Evolutionary conservation across 768 basidiomycete species (phyloP), one percentile per base, ranked within the genome.

Genomic region (Serendipita vermifera): DNA sequence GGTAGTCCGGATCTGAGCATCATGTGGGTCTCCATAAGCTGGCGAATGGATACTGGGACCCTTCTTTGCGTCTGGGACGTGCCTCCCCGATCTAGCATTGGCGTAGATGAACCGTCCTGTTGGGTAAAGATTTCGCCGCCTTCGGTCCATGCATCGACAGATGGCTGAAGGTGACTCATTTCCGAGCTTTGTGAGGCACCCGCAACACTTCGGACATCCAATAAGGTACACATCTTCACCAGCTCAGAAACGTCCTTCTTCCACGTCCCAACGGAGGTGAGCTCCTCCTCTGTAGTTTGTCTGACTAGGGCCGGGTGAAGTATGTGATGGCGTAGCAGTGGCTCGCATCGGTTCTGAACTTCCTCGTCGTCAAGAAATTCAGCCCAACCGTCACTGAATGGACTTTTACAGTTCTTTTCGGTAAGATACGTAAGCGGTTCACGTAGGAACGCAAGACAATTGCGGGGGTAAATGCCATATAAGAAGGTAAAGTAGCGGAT

Each of bases 381-480:
- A 51, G 77, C 75, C 91, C 91, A 93, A 33, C 72, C 73, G 39
- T 81, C 73, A n/a, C 72, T 71, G 62, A 84, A 88, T 1, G 85
- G 79, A 51, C 78, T 77, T 43, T 75, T 68, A 33, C 77, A 68
- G 3, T 65, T 64, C 61, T 70, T 75, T 24, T 77, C 74, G 5
- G 65, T 67, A 15, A 96, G 69, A 62, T 89, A 91, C 33, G 69
- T 66, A 6, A 75, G 73, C 1, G 92, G 87, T 51, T 75, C 71
- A 54, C 81, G 79, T 55, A 92, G 68, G 67, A 96, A 96, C 55
- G 76, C 77, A 57, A 94, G 72, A 38, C 87, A 74, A 70, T 93
- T 96, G 69, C 83, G 86, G 1, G 92, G 92, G 71, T 88, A 96
- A 46, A 92, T 78, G 63, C 89, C 92, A 69, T 93, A 94, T 59